These are phyloP conservation scores for Margaritispora aquatica DNA, from an alignment of 495 filamentous ascomycete species.

Conservation along the genomic window DNA sequence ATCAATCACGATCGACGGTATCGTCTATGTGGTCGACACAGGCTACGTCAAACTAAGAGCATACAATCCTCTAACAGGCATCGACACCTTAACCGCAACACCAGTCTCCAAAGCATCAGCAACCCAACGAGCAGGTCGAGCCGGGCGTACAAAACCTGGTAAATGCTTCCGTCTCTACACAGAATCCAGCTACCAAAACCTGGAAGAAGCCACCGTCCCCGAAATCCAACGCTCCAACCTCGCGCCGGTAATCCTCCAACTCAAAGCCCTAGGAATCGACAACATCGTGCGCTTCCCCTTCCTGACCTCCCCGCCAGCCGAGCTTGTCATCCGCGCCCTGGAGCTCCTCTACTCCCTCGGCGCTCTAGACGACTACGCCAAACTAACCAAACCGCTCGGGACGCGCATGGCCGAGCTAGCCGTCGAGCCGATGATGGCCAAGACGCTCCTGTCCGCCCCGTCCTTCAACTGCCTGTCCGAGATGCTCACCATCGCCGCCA, in stretches of 20 bases:
- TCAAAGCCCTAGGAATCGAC: conserved; percentile 94
- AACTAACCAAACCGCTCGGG: conserved; percentile 83
- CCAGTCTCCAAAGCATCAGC: conserved; percentile 91
- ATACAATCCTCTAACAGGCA: conserved; percentile 82
- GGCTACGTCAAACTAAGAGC: conserved; percentile 90
- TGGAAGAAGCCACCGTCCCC: conserved; percentile 73
- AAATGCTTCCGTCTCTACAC: conserved; percentile 96
- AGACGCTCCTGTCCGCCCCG: conserved; percentile 74
- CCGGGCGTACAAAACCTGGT: conserved; percentile 84
- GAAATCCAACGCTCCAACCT: conserved; percentile 94
- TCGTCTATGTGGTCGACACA: conserved; percentile 87
- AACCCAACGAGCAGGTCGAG: conserved; percentile 84
- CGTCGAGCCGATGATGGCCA: conserved; percentile 94
- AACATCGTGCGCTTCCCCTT: conserved; percentile 92
- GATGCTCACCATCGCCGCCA: conserved; percentile 87
- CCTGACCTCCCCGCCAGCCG: conserved; percentile 79
- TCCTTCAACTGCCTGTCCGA: conserved; percentile 76
- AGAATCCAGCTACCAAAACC: conserved; percentile 59
- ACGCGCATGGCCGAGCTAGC: conserved; percentile 91
- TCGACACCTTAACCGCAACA: conserved; percentile 82
- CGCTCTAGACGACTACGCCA: conserved; percentile 83
- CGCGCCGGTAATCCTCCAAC: conserved; percentile 82
- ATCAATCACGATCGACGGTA: conserved; percentile 87
- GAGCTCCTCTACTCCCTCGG: conserved; percentile 88
- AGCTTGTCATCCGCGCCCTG: conserved; percentile 80